Evolutionary conservation across 345 rosid species (phyloP).

Genomic region (Brassica juncea): DNA sequence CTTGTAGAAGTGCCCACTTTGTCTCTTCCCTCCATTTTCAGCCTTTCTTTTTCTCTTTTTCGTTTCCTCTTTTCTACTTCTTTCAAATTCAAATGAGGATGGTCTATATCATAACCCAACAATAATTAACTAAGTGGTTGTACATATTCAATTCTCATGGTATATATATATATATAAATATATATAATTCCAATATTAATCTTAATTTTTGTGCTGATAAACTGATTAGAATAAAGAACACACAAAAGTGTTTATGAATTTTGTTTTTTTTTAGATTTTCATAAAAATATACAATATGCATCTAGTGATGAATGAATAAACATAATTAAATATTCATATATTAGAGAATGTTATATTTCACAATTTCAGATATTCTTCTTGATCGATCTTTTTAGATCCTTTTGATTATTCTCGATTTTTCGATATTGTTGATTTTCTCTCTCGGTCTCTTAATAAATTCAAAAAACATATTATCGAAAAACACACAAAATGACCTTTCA

Average conservation of each 20-base stretch:
- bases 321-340: not conserved
- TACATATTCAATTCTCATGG: not conserved
- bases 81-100: not conserved
- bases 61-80: not conserved
- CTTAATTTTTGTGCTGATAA: not conserved
- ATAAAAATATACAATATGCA: not conserved
- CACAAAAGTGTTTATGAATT: not conserved
- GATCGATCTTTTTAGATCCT: not conserved
- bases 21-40: slow-evolving; percentile 35
- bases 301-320: not conserved
- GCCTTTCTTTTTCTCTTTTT: not conserved
- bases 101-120: not conserved
- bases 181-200: not conserved
- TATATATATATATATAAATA: not conserved
- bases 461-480: not conserved
- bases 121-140: not conserved
- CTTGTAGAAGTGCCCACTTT: slow-evolving; percentile 52
- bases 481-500: not conserved
- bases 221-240: not conserved
- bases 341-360: not conserved
- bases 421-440: not conserved
- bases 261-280: not conserved
- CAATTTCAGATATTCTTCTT: not conserved
- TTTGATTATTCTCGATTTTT: not conserved
- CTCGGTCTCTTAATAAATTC: not conserved